Base-by-base conservation (phyloP, 1,284 basidiomycete genomes). In the Nidula niveotomentosa region DNA sequence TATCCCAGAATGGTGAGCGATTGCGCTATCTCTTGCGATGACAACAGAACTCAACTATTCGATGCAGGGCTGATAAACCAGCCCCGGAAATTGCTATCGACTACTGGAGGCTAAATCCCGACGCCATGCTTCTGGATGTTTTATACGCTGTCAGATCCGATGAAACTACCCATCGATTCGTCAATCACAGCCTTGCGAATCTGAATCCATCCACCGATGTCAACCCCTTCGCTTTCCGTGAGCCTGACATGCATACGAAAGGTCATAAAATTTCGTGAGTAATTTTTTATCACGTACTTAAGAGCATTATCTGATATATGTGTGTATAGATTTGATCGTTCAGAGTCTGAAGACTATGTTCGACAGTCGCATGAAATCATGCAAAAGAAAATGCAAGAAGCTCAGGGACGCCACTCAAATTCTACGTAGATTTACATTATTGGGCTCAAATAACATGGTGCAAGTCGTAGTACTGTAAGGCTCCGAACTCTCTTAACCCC, bases 41-140 rank as follows among this genome's bases (percentile, higher is more conserved):
- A 23, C 4, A 23, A 23, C 23, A 4, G 23, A 23, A 23, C 23
- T 23, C 23, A 23, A 2, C 23, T 23, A 23, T 23, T 23, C 23
- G 2, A 23, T 23, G 23, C 62, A 83, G 82, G 84, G 69, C 71
- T 41, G 73, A 82, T 61, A 74, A 76, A 61, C 84, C 90, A 10
- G 95, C 95, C 0, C 95, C 95, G 0, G 77, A 85, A 64, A 96
- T 98, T 68, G 91, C 95, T 15, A 94, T 93, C 62, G 92, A 96
- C 67, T 97, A 98, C 75, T 98, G 95, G 95, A 87, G 94, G 52
- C 79, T 97, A 36, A 69, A 75, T 1, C 68, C 79, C 1, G 78
- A 89, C 61, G 90, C 94, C 0, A 93, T 84, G 63, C 74, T 98
- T 57, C 76, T 93, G 23, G 96, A 98, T 64, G 90, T 98, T 48